phyloP scores from a whole-genome alignment of 1,284 basidiomycete species.

The Trametes sp. region DNA sequence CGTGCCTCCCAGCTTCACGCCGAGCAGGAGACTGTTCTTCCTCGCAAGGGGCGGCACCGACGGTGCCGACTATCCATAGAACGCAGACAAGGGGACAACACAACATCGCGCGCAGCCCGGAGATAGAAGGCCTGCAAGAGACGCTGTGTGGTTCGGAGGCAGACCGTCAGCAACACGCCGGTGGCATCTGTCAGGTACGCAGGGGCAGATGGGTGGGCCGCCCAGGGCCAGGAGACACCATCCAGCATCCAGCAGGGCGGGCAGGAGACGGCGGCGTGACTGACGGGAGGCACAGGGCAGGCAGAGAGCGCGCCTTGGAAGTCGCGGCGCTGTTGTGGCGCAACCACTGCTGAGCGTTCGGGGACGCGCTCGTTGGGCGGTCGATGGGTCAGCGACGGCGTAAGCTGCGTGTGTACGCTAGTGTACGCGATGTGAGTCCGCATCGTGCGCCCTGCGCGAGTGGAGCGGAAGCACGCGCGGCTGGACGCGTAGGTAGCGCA shows the following conservation, averaged over 20 bases:
- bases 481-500: slow-evolving; percentile 5
- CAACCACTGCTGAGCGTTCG: background rate
- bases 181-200: slow-evolving; percentile 8
- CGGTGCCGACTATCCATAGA: too few relatives aligned
- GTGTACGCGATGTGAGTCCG: background rate
- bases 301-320: background rate
- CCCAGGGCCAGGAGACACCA: slow-evolving; percentile 3
- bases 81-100: background rate
- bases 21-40: background rate
- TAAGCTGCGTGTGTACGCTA: background rate
- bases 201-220: slow-evolving; percentile 1
- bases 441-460: background rate
- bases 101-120: background rate
- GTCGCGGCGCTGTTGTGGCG: too few relatives aligned
- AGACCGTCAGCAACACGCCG: background rate
- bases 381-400: background rate
- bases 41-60: background rate
- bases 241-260: background rate
- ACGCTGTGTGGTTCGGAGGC: background rate
- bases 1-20: background rate
- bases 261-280: background rate
- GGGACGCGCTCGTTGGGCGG: background rate
- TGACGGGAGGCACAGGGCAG: slow-evolving; percentile 5
- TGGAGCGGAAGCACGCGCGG: slow-evolving; percentile 16
- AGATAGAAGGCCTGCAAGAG: slow-evolving; percentile 1